Evolutionary conservation across 306 rosid species (phyloP).

Genomic region (Quercus berberidifolia): DNA sequence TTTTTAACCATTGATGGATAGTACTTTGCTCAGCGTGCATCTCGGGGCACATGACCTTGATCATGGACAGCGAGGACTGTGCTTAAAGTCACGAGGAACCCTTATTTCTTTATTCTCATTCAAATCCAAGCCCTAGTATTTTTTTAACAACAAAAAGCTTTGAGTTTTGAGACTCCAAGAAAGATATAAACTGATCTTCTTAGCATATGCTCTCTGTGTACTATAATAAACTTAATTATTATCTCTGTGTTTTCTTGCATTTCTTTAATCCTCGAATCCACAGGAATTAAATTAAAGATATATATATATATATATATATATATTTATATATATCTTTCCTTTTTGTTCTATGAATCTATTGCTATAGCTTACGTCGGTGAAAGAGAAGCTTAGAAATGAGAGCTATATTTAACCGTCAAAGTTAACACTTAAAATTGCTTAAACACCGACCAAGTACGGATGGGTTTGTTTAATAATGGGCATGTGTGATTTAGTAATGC

Average conservation of each 20-base stretch:
- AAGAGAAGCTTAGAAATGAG: neutral
- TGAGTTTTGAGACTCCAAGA: neutral
- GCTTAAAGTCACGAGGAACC: neutral
- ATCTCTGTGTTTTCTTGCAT: neutral
- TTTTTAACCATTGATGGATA: neutral
- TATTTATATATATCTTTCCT: neutral
- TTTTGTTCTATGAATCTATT: neutral
- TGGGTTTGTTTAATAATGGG: neutral
- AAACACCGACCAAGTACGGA: neutral
- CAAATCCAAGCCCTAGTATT: neutral
- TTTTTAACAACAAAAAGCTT: neutral
- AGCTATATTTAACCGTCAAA: neutral
- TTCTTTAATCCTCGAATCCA: neutral
- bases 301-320: neutral
- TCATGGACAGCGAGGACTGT: constrained; percentile 8
- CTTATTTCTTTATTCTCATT: neutral
- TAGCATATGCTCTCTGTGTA: neutral
- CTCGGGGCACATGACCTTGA: constrained; percentile 9
- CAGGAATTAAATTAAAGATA: neutral
- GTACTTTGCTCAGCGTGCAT: neutral
- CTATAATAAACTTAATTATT: neutral
- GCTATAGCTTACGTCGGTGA: neutral
- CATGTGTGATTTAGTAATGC: neutral
- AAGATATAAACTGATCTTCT: constrained; percentile 8
- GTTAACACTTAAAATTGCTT: too few relatives aligned